Conservation (phyloP, 352 stramenopile genomes). For the Elongisporangium prolatum region DNA sequence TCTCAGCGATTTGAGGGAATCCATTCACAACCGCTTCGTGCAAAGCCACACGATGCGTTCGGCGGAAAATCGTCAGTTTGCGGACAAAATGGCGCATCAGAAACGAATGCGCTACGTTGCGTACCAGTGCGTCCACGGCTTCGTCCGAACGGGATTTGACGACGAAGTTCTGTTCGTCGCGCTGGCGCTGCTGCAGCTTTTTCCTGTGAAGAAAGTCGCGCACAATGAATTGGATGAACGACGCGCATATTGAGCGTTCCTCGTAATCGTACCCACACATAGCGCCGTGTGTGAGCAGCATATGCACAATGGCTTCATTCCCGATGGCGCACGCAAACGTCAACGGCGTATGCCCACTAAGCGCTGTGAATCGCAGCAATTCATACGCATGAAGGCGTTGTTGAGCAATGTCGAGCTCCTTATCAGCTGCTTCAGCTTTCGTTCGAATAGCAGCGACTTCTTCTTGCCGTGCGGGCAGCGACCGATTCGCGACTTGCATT, state of each 20-base stretch:
- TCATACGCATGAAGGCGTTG: conserved; percentile 46
- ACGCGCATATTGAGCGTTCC: conserved; percentile 49
- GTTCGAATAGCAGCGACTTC: conserved; percentile 39
- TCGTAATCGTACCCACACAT: conserved; percentile 34
- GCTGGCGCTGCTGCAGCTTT: conserved; percentile 9
- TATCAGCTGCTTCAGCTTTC: conserved; percentile 20
- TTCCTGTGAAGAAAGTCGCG: conserved; percentile 41
- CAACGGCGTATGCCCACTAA: conserved; percentile 70
- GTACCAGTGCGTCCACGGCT: conserved; percentile 42
- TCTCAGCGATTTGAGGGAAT: conserved; percentile 39
- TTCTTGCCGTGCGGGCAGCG: conserved; percentile 56
- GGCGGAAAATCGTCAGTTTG: conserved; percentile 36
- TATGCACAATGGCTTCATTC: conserved; percentile 72
- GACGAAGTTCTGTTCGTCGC: conserved; percentile 5
- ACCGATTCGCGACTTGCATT: conserved; percentile 56
- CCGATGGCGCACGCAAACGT: conserved; percentile 61
- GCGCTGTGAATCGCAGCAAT: conserved; percentile 41
- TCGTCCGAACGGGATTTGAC: conserved; percentile 33
- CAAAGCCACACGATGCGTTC: conserved; percentile 65
- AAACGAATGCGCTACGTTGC: conserved; percentile 56
- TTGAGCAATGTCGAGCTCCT: conserved; percentile 33
- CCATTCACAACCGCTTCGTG: conserved; percentile 74
- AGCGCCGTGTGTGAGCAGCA: conserved; percentile 58
- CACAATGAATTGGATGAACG: conserved; percentile 59
- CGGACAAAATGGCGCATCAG: conserved; percentile 47